Evolutionary conservation across 441 rosid genomes (phyloP).

Genomic region (Gossypium trilobum): DNA sequence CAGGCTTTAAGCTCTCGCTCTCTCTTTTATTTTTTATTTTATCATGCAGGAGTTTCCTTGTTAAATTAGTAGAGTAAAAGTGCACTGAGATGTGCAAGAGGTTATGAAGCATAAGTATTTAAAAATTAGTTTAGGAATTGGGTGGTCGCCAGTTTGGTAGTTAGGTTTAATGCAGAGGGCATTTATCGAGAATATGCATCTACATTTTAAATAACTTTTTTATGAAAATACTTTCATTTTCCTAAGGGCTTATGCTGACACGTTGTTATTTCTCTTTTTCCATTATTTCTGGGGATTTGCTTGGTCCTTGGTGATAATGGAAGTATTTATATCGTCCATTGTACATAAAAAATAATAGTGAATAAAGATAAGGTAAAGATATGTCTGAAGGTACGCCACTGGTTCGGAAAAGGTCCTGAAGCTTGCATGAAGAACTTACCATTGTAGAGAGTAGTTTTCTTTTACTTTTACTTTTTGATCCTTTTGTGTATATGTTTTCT

Average conservation of each 20-base stretch:
- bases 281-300: conserved; percentile 1
- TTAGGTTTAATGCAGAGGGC: not conserved
- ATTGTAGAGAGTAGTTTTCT: not conserved
- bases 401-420: not conserved
- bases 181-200: not conserved
- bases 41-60: not conserved
- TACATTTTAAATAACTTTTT: not conserved
- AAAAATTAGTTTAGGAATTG: not conserved
- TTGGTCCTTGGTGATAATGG: not conserved
- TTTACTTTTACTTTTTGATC: not conserved
- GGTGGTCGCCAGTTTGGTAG: not conserved
- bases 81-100: not conserved
- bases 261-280: not conserved
- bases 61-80: not conserved
- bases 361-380: not conserved
- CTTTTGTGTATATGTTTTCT: not conserved
- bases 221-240: not conserved
- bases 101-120: not conserved
- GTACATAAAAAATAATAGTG: not conserved
- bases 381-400: not conserved
- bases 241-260: not conserved
- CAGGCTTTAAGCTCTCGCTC: not conserved
- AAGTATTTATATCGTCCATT: not conserved
- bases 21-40: not conserved
- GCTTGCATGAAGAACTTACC: not conserved